These are phyloP conservation scores for Lunasporangiospora selenospora DNA, from an alignment of 192 early-diverging fungal genomes.

Conservation along the genomic window DNA sequence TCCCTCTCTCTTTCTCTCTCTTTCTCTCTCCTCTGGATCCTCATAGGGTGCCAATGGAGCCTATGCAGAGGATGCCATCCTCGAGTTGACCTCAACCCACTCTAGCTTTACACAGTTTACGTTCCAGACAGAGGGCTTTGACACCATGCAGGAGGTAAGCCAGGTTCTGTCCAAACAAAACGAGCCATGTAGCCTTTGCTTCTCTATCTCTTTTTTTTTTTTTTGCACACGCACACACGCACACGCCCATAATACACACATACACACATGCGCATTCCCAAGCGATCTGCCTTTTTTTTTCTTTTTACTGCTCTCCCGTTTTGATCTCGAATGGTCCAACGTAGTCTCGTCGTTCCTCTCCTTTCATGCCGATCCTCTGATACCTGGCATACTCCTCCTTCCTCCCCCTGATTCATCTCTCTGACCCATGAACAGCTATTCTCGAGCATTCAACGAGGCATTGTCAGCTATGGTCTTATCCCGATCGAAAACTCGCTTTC, in stretches of 20 bases:
- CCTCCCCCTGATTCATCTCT: too few species aligned
- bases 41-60: slow-evolving; percentile 37
- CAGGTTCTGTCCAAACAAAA: too few species aligned
- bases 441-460: slow-evolving; percentile 23
- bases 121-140: slow-evolving; percentile 36
- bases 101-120: slow-evolving; percentile 32
- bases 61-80: slow-evolving; percentile 47
- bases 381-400: background rate
- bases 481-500: slow-evolving; percentile 48
- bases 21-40: background rate
- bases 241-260: too few species aligned
- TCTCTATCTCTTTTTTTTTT: background rate
- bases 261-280: too few species aligned
- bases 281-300: too few species aligned
- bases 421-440: slow-evolving; percentile 11
- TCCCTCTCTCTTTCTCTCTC: background rate
- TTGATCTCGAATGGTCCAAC: too few species aligned
- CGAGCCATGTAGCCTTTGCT: background rate
- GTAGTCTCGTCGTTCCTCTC: too few species aligned
- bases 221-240: too few species aligned
- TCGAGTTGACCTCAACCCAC: slow-evolving; percentile 39
- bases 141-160: slow-evolving; percentile 38
- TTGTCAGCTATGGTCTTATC: slow-evolving; percentile 31
- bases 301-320: too few species aligned
- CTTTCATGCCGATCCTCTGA: background rate